Evolutionary conservation across 345 rosid species (phyloP).

Genomic region (Citrus inodora): DNA sequence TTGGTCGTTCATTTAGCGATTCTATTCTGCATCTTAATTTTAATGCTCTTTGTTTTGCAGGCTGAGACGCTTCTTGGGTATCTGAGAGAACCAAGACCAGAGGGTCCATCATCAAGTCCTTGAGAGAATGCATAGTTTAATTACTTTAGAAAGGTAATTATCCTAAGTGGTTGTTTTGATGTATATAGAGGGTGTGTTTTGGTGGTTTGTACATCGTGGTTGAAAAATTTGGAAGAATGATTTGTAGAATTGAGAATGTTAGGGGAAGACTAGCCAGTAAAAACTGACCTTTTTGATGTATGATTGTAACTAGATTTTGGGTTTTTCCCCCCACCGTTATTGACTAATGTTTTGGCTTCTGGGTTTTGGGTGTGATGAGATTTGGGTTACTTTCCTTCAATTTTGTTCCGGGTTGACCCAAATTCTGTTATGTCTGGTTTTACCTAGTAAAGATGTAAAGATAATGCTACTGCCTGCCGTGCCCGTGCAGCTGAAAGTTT

Average conservation of each 20-base stretch:
- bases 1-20: not conserved
- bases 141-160: slow-evolving; percentile 22
- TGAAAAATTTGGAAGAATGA: slow-evolving; percentile 24
- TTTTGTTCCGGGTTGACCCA: slow-evolving; percentile 28
- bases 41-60: slow-evolving; percentile 36
- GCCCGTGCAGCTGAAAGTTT: too few relatives aligned
- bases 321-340: not conserved
- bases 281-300: slow-evolving; percentile 42
- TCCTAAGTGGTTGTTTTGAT: slow-evolving; percentile 18
- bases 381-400: slow-evolving; percentile 26
- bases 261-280: slow-evolving; percentile 18
- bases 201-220: slow-evolving; percentile 57
- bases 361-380: slow-evolving; percentile 25
- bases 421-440: slow-evolving; percentile 21
- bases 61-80: slow-evolving; percentile 84
- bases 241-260: slow-evolving; percentile 13
- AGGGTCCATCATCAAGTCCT: slow-evolving; percentile 55
- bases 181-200: slow-evolving; percentile 45
- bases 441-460: slow-evolving; percentile 18
- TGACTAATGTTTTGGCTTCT: slow-evolving; percentile 6
- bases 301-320: slow-evolving; percentile 31
- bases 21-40: not conserved
- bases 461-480: not conserved
- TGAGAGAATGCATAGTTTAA: slow-evolving; percentile 17
- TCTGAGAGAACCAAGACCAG: slow-evolving; percentile 69